A percentile compares a stretch with the other conserved stretches of the same genome.
Evolutionary conservation across 208 protist species (phyloP).

Genomic region (Leishmania major): DNA sequence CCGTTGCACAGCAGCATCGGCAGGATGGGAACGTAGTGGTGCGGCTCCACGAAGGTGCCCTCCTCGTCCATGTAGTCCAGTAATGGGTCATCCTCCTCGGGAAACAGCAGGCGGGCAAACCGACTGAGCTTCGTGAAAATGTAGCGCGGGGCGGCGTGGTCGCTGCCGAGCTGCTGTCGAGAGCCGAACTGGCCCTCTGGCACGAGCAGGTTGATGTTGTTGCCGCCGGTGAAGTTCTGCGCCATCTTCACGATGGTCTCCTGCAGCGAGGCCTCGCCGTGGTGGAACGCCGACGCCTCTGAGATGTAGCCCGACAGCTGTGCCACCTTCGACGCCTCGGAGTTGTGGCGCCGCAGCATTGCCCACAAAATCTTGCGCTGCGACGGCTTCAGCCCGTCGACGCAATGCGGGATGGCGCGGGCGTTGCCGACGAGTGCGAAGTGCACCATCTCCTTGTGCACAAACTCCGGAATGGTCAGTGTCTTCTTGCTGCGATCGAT

Average conservation of each 20-base stretch:
- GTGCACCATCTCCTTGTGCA: conserved; percentile 99
- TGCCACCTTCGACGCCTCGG: conserved; percentile 98
- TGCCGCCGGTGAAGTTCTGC: conserved; percentile 98
- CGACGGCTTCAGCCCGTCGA: conserved; percentile 99
- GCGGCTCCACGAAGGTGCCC: conserved; percentile 97
- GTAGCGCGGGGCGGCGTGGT: conserved; percentile 96
- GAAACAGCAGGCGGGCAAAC: conserved; percentile 97
- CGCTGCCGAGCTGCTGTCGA: conserved; percentile 96
- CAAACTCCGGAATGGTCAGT: conserved; percentile 95
- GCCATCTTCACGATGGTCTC: conserved; percentile 99
- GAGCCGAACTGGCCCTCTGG: conserved; percentile 99
- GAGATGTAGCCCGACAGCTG: conserved; percentile 99
- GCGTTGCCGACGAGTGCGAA: conserved; percentile 96
- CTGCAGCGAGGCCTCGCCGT: conserved; percentile 98
- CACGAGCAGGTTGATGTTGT: conserved; percentile 99
- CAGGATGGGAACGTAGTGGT: conserved; percentile 99
- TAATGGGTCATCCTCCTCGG: conserved; percentile 96
- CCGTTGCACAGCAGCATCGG: conserved; percentile 99
- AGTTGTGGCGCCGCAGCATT: conserved; percentile 90
- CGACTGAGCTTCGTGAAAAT: conserved; percentile 96
- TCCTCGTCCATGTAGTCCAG: conserved; percentile 98
- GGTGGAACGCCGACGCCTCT: conserved; percentile 99
- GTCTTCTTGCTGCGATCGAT: conserved; percentile 88
- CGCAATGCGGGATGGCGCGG: conserved; percentile 84
- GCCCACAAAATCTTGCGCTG: conserved; percentile 99